A percentile compares a stretch with the other conserved stretches of the same genome.
phyloP scores from a whole-genome alignment of 108 stramenopile species.

The Cyclostephanos invisitatus region DNA sequence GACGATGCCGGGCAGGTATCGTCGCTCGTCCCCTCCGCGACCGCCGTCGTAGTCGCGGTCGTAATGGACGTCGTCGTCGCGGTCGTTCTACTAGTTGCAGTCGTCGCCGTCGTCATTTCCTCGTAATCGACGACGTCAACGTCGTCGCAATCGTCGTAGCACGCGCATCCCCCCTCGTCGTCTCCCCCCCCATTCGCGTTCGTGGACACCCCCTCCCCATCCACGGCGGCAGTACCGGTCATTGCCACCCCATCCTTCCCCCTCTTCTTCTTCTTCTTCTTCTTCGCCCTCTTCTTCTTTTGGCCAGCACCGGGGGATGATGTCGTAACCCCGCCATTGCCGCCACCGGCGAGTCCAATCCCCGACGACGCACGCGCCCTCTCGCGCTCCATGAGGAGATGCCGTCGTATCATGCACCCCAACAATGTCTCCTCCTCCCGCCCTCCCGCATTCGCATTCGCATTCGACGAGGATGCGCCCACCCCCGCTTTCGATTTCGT shows the following conservation, averaged over 20 bases:
- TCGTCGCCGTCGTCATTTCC: no score
- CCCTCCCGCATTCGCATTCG: neutral
- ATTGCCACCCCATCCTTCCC: no score
- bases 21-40: neutral
- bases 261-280: constrained; percentile 19
- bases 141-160: no score
- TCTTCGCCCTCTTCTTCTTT: constrained; percentile 18
- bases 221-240: neutral
- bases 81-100: no score
- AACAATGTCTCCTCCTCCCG: constrained; percentile 13
- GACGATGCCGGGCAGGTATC: neutral
- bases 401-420: constrained; percentile 11
- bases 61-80: no score
- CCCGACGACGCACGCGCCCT: neutral
- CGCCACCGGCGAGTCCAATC: neutral
- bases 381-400: constrained; percentile 14
- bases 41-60: neutral
- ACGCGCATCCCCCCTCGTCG: no score
- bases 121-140: no score
- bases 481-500: neutral
- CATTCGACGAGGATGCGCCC: neutral
- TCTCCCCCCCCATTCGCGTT: neutral
- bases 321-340: neutral
- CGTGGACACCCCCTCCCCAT: neutral
- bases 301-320: neutral